These are phyloP conservation scores for Micractinium sp. DNA, from an alignment of 139 green algal genomes.

Conservation along the genomic window DNA sequence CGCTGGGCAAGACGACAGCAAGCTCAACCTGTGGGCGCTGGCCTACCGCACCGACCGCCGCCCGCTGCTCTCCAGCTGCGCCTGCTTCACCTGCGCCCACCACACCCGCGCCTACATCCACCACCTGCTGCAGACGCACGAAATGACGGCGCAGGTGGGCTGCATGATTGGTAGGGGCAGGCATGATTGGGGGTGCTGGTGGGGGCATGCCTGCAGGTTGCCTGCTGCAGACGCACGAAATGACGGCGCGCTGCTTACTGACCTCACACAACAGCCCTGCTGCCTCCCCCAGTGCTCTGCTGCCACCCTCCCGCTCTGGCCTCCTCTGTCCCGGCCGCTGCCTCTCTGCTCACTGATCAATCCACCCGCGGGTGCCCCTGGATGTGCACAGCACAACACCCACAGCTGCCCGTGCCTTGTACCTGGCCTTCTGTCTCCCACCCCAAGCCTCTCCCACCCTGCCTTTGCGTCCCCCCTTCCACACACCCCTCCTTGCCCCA, in stretches of 20 bases:
- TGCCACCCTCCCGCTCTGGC: too few species aligned
- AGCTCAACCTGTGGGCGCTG: slow-evolving; percentile 75
- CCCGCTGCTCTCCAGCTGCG: slow-evolving; percentile 68
- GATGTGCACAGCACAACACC: too few species aligned
- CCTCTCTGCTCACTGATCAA: too few species aligned
- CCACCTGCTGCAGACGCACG: slow-evolving; percentile 78
- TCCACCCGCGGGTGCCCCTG: too few species aligned
- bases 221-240: slow-evolving; percentile 79
- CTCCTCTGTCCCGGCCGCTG: too few species aligned
- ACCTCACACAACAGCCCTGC: too few species aligned
- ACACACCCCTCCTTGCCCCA: too few species aligned
- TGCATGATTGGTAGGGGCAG: background rate
- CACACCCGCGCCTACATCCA: slow-evolving; percentile 81
- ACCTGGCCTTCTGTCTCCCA: background rate
- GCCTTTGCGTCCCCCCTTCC: too few species aligned
- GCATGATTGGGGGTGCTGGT: background rate
- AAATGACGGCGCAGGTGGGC: slow-evolving; percentile 70
- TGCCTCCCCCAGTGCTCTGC: too few species aligned
- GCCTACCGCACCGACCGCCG: slow-evolving; percentile 61
- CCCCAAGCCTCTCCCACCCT: background rate
- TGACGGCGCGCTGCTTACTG: slow-evolving; percentile 56
- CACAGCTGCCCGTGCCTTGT: too few species aligned
- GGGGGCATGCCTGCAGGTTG: background rate
- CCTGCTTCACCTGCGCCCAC: slow-evolving; percentile 69
- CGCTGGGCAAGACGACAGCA: slow-evolving; percentile 55